Base-by-base conservation (phyloP, 768 basidiomycete genomes). In the Trametes cingulata region DNA sequence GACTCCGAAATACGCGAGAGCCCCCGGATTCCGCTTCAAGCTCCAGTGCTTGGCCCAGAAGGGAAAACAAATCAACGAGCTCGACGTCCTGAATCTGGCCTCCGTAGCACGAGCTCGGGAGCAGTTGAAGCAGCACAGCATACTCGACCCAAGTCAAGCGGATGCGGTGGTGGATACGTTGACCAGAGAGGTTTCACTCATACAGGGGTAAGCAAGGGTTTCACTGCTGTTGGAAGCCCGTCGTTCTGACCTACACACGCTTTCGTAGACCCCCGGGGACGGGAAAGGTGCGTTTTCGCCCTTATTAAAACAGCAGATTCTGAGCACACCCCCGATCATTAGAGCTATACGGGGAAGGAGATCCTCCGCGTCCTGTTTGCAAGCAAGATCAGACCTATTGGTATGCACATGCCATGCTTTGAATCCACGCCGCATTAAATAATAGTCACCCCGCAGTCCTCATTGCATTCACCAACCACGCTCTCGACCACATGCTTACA, bases 261-360 rank as follows among this genome's bases (percentile, higher is more conserved):
- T n/a, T n/a, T n/a, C n/a, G n/a, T 58, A 88, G 88, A 45, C 90
- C 90, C 24, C 90, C 90, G 1, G 90, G 90, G 1, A 91, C 90
- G 0, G 90, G 90, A 62, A 90, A 90, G 80, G 86, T 86, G 43
- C 62, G 57, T 27, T 20, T 9, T 20, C n/a, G 41, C 6, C 27
- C 17, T 1, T 22, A 12, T 20, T 36, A 51, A 14, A n/a, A n/a
- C n/a, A n/a, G 19, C 20, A 17, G 14, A 22, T 33, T 5, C 37
- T 27, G 2, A 41, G 15, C n/a, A 14, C 37, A 6, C 24, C 49
- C 24, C 24, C n/a, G 1, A 35, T 17, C n/a, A 4, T 36, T 61
- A 88, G 85, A 85, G 82, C 24, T 90, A 78, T 64, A 88, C 86
- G 3, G 88, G 85, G 0, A 80, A 85, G 5, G 87, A 92, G 68